These are phyloP conservation scores for Linnemannia hyalina DNA, from an alignment of 192 early-diverging fungal genomes.

Conservation along the genomic window DNA sequence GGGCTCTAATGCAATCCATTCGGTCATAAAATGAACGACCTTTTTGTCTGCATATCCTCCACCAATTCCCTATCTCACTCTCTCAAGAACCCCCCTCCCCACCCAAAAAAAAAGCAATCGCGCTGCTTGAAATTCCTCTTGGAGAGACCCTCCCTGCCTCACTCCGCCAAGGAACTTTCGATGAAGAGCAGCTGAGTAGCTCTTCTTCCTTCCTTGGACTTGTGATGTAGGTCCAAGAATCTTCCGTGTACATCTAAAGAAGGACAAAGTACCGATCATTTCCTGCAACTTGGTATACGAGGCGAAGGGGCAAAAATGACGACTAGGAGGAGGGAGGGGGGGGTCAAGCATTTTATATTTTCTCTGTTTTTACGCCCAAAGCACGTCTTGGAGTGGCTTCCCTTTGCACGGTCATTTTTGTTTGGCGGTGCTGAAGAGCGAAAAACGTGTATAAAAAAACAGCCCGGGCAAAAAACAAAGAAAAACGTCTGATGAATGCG, in stretches of 20 bases:
- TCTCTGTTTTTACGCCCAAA: too few species aligned
- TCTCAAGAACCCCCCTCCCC: too few species aligned
- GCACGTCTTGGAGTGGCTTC: too few species aligned
- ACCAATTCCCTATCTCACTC: neutral
- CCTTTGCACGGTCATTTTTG: neutral
- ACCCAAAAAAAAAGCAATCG: neutral
- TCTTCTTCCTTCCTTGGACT: neutral
- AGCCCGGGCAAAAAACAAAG: neutral
- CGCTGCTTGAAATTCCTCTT: neutral
- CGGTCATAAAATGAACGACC: neutral
- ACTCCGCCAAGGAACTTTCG: neutral
- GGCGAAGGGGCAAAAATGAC: too few species aligned
- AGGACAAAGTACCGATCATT: too few species aligned
- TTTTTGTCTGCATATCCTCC: neutral
- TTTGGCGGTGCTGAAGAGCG: neutral
- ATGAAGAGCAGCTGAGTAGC: neutral
- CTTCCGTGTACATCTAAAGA: too few species aligned
- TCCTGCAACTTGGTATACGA: too few species aligned
- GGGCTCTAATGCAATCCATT: neutral
- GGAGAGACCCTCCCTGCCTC: neutral
- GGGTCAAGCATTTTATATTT: too few species aligned
- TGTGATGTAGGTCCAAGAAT: too few species aligned
- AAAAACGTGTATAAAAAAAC: neutral
- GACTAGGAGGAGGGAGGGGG: too few species aligned
- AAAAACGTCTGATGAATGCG: neutral